Conservation (phyloP, 2,329 filamentous ascomycete genomes). For the Sphaerulina vaccinii region DNA sequence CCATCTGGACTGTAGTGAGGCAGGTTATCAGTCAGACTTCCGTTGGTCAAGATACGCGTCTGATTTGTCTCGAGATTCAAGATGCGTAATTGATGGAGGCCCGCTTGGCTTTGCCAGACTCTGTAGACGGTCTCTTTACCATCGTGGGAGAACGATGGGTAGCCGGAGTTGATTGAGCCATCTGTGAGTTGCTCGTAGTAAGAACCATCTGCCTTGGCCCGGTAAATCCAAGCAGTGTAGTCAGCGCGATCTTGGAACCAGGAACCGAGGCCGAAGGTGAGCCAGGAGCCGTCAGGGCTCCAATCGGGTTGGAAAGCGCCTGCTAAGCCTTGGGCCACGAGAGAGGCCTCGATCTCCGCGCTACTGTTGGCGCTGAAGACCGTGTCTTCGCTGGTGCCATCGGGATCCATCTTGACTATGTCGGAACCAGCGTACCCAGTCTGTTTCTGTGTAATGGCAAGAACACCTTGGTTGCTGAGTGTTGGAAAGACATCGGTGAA, state of each 20-base stretch:
- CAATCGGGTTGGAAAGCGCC: slow-evolving; percentile 20
- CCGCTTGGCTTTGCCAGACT: slow-evolving; percentile 14
- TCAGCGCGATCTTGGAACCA: slow-evolving; percentile 19
- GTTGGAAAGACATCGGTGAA: slow-evolving; percentile 20
- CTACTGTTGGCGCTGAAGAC: slow-evolving; percentile 14
- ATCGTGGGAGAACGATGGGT: slow-evolving; percentile 13
- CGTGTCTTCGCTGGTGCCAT: slow-evolving; percentile 3
- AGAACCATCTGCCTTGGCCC: slow-evolving; percentile 4
- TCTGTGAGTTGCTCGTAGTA: slow-evolving; percentile 14
- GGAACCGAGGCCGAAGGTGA: slow-evolving; percentile 16
- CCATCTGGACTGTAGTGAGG: slow-evolving; percentile 16
- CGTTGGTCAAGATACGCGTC: slow-evolving; percentile 16
- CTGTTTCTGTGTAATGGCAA: slow-evolving; percentile 19
- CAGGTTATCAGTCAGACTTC: slow-evolving; percentile 12
- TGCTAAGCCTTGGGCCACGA: slow-evolving; percentile 9
- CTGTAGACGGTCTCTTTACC: slow-evolving; percentile 15
- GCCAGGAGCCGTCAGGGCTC: slow-evolving; percentile 7
- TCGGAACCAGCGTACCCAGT: slow-evolving; percentile 15
- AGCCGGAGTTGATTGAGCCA: slow-evolving; percentile 16
- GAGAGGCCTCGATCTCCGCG: slow-evolving; percentile 5
- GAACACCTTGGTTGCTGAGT: slow-evolving; percentile 10
- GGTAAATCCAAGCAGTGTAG: slow-evolving; percentile 12
- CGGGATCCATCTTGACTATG: slow-evolving; percentile 13
- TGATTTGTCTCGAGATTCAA: slow-evolving; percentile 13
- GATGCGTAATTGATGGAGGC: slow-evolving; percentile 12